Base-by-base conservation (phyloP, 768 basidiomycete species). In the Tricholomella constricta region DNA sequence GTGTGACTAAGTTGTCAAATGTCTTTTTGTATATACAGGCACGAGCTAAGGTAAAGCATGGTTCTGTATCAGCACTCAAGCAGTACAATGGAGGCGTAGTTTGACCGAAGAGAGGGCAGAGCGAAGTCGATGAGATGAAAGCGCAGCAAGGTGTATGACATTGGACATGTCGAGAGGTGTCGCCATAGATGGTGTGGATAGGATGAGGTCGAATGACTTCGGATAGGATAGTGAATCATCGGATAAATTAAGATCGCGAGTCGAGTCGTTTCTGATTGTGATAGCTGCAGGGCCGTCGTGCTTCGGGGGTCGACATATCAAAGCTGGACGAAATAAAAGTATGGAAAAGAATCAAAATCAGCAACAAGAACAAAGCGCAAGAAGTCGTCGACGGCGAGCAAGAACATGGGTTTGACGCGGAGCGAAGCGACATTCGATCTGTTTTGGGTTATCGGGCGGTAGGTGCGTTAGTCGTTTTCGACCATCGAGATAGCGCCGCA, bases 401-500 rank as follows among this genome's bases (percentile, higher is more conserved):
- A 54, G 42, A 38, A 22, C 46, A 34, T 26, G 19, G 17, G n/a
- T 25, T 40, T 22, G 17, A 26, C 36, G 45, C 36, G 29, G 52
- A 32, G 31, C 31, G 31, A 37, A 29, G 35, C 22, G 45, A 17
- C 20, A 35, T 50, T 31, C 26, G 32, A 29, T 35, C 26, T 31
- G 43, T 27, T 27, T 22, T 22, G 14, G 8, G 37, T 43, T 10
- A 15, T 26, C 31, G 34, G 25, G 36, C 2, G 32, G 48, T 27
- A n/a, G 36, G 22, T 6, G 6, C 27, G 55, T 74, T 72, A 86
- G 69, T 88, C 85, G 70, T 78, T 78, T 65, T 91, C 86, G 71
- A 92, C 86, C 85, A 91, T 91, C 57, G 89, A 89, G 69, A 92
- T 91, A 52, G 90, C 86, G 69, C 90, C 90, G 68, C 90, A 92